Base-by-base conservation (phyloP, 202 grass and related monocot species). In the Schoenoplectus tabernaemontani region DNA sequence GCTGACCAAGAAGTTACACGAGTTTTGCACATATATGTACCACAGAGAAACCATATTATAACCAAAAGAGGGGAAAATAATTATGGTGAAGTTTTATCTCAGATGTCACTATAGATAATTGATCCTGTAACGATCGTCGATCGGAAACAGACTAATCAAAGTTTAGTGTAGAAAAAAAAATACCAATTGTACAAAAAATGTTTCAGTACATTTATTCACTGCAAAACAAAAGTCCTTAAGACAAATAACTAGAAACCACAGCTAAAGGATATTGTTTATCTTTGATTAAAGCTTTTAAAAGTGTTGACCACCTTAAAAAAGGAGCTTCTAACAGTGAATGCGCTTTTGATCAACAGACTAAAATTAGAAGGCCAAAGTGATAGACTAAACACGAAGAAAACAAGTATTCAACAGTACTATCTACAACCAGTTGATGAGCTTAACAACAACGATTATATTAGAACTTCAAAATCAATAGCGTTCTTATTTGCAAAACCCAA, bases 401-500 rank as follows among this genome's bases (percentile, higher is more conserved):
- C 19, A 15, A 54, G n/a, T n/a, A n/a, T n/a, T 2, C n/a, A n/a
- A n/a, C 36, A 54, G 7, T 53, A 33, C 2, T 37, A 36, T 75
- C 30, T 54, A 54, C 70, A 56, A 16, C 70, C 17, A 74, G 54
- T 53, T 10, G 26, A 51, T 0, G 46, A n/a, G 7, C 26, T 19
- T 74, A 54, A 34, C 46, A 53, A 34, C 24, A 53, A 34, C 46
- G 24, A 56, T n/a, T 33, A 75, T 75, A 9, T 15, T 13, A 30
- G 1, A 33, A 72, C 11, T 50, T 9, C 9, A 30, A 51, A n/a
- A n/a, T 51, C 4, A 6, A 26, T 73, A 72, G 43, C 7, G 20
- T 75, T 56, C 28, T 2, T 54, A 53, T 33, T 51, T 74, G 23
- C 70, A 75, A 75, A 75, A 53, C 70, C 70, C 70, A 75, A 54